Evolutionary conservation across 2,329 filamentous ascomycete genomes (phyloP).

Genomic region (Tothia fuscella): DNA sequence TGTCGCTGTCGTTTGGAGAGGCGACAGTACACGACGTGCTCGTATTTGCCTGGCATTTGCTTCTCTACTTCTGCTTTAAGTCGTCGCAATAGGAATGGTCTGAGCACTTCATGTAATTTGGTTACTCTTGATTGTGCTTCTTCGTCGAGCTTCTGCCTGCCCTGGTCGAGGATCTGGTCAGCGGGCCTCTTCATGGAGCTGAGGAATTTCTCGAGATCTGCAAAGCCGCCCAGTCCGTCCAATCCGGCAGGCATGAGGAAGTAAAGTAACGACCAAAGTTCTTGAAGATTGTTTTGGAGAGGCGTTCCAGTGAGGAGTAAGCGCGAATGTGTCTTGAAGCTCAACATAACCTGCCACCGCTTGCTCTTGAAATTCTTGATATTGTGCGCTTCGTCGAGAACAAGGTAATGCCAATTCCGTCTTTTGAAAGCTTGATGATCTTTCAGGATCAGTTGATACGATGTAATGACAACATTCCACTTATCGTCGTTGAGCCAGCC

Average conservation of each 20-base stretch:
- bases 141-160: conserved; percentile 84
- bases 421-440: conserved; percentile 91
- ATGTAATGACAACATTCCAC: conserved; percentile 97
- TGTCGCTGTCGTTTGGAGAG: conserved; percentile 91
- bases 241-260: conserved; percentile 88
- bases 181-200: conserved; percentile 93
- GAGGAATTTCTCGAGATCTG: conserved; percentile 89
- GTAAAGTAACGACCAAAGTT: conserved; percentile 92
- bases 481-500: conserved; percentile 89
- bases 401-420: conserved; percentile 93
- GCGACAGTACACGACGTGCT: conserved; percentile 91
- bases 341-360: conserved; percentile 88
- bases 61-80: conserved; percentile 97
- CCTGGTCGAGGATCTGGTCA: conserved; percentile 90
- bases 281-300: conserved; percentile 90
- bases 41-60: conserved; percentile 96
- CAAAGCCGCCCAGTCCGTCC: conserved; percentile 77
- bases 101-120: conserved; percentile 85
- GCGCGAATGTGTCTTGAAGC: conserved; percentile 80
- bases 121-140: conserved; percentile 85
- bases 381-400: conserved; percentile 96
- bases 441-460: conserved; percentile 89
- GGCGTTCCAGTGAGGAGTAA: conserved; percentile 88
- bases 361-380: conserved; percentile 99
- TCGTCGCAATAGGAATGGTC: conserved; percentile 80